Evolutionary conservation across 805 yeast genomes (phyloP).

Genomic region (Lipomyces mesembrius): DNA sequence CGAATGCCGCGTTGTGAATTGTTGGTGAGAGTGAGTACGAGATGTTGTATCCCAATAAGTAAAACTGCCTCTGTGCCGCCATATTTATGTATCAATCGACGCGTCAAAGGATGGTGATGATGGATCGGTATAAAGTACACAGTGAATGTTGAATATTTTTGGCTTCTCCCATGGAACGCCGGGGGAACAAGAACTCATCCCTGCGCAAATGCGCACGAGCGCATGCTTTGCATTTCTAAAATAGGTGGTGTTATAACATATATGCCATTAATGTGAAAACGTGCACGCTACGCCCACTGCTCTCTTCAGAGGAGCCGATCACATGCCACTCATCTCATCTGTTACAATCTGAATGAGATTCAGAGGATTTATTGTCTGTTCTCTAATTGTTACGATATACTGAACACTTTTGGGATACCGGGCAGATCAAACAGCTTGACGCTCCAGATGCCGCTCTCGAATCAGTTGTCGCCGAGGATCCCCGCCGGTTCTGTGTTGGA

Average conservation of each 20-base stretch:
- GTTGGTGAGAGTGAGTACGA: constrained; percentile 87
- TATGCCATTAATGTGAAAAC: not conserved
- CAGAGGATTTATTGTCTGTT: not conserved
- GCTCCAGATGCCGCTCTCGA: not conserved
- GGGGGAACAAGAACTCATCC: not conserved
- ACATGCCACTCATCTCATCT: not conserved
- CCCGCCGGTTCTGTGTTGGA: not conserved
- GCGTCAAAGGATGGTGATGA: not conserved
- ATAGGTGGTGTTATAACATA: not conserved
- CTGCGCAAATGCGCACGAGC: constrained; percentile 4
- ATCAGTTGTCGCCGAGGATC: not conserved
- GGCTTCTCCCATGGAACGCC: too few species aligned
- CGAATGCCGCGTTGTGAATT: constrained; percentile 80
- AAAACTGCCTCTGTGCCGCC: constrained; percentile 47
- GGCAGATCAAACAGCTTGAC: not conserved
- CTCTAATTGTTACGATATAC: not conserved
- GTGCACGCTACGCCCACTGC: not conserved
- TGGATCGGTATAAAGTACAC: not conserved
- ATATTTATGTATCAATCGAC: not conserved
- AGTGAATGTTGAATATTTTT: too few species aligned
- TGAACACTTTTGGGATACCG: not conserved
- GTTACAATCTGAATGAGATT: not conserved
- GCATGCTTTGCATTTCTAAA: not conserved
- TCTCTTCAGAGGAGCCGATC: not conserved
- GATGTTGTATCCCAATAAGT: constrained; percentile 38